These are phyloP conservation scores for Geranium incanum DNA, from an alignment of 441 rosid genomes.

Conservation along the genomic window DNA sequence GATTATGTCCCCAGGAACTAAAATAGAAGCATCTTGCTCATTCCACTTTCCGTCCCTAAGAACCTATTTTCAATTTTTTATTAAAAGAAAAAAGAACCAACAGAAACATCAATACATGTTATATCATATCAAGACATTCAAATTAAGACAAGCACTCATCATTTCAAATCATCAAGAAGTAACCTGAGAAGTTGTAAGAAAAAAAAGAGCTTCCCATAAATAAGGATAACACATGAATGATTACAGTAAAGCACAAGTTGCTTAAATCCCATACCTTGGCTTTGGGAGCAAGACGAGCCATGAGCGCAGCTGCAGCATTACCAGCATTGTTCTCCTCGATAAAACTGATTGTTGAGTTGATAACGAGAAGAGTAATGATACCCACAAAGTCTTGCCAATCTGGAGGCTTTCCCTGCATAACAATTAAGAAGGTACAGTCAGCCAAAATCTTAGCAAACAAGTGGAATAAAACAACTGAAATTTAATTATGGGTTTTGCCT, in stretches of 20 bases:
- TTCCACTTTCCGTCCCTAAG: slow-evolving; percentile 55
- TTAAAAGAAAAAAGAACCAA: background rate
- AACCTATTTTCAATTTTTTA: slow-evolving; percentile 27
- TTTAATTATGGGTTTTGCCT: too few species aligned
- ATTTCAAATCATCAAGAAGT: background rate
- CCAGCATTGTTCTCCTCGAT: slow-evolving; percentile 73
- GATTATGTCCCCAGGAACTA: slow-evolving; percentile 62
- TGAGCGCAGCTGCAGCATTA: slow-evolving; percentile 69
- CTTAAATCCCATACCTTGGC: slow-evolving; percentile 19
- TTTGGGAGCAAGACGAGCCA: slow-evolving; percentile 77
- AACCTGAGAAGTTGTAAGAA: background rate
- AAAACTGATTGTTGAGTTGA: slow-evolving; percentile 68
- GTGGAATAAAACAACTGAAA: too few species aligned
- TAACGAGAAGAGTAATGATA: slow-evolving; percentile 44
- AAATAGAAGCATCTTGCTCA: slow-evolving; percentile 62
- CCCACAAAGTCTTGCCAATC: slow-evolving; percentile 27
- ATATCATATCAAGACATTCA: background rate
- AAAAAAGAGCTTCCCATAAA: background rate
- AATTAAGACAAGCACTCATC: slow-evolving; percentile 5
- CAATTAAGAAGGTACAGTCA: background rate
- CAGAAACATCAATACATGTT: background rate
- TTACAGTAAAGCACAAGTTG: background rate
- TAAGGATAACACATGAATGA: background rate
- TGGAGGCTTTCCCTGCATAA: slow-evolving; percentile 24
- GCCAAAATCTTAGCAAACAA: too few species aligned